Evolutionary conservation across 2,329 filamentous ascomycete species (phyloP), one percentile per base, ranked within the genome.

Genomic region (Phialemoniopsis sp.): DNA sequence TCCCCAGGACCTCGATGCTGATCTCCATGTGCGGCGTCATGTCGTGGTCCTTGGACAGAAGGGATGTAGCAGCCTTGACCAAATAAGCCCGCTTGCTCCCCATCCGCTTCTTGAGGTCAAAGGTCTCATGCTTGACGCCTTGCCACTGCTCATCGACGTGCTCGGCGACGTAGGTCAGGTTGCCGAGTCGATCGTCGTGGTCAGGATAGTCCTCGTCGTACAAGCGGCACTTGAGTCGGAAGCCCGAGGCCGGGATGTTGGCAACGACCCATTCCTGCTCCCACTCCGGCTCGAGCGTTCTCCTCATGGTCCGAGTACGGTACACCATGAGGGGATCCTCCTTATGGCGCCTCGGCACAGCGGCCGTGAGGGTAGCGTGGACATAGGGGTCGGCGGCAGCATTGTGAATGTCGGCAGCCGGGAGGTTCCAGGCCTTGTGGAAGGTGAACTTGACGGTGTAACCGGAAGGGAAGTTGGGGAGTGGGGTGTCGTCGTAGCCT

Each of bases 191-290:
- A 62, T 97, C 91, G 56, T 97, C 86, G 48, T 85, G 80, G 57
- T 96, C 87, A 2, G 83, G 79, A 28, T 82, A 80, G 62, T 97
- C 91, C 59, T 97, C 91, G 54, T 97, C 91, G 62, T 90, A 94
- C 14, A 97, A 64, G 38, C 87, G 78, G 45, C 87, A 89, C 58
- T 95, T 95, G 50, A 97, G 73, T 41, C 73, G 76, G 64, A 95
- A 95, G 4, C 90, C 90, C 0, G 76, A 79, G 0, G 82, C 69
- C 0, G 91, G 90, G 3, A 96, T 76, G 50, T 95, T 94, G 44
- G 87, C 88, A 17, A 97, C 84, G 16, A 89, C 73, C 91, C 91
- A 97, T 44, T 88, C 77, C 29, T 83, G 79, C 35, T 95, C 75
- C 91, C 91, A 97, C 35, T 68, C 71, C 0, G 91, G 90, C 51